Base-by-base conservation (phyloP, 345 rosid genomes). In the Mangifera indica region DNA sequence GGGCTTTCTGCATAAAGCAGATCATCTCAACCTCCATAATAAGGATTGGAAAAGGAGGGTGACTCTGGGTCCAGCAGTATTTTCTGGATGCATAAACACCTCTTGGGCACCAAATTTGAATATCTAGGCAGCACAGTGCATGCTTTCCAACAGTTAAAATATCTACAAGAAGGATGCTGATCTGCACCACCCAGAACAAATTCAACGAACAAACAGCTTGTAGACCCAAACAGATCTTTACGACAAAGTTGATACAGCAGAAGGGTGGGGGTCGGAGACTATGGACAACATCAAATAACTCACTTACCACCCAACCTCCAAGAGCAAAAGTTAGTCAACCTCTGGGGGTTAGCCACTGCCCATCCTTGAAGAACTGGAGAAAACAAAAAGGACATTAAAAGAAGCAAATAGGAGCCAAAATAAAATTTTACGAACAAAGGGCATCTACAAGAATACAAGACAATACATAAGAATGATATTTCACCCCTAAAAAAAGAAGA, bases 251-350 rank as follows among this genome's bases (percentile, higher is more conserved):
- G 78, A 68, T 68, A 81, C 61, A 67, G 70, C 53, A 2, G 69
- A 68, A 80, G 77, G 74, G 37, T 63, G 77, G 82, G 81, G 77
- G 73, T 72, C 58, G 79, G 84, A 84, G 79, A 79, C 84, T 70
- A 62, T 76, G 84, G 72, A 81, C 73, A 69, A 76, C 77, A 80
- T 74, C 76, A 69, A 81, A 76, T 80, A 75, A 79, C 83, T 82
- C 84, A 76, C 86, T 76, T 79, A 83, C 90, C 90, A 81, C 88
- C 84, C 82, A 74, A 75, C 81, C 83, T 63, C 70, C 48, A 69
- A n/a, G 56, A 64, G 73, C 80, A 60, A 71, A 71, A 69, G 84
- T 80, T 77, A 79, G 79, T 80, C 69, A 81, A 76, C 64, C 81
- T 56, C 81, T 73, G 68, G 71, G 71, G 78, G 78, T 81, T 79